Percentiles rank a stretch among this genome's conserved stretches.
phyloP scores from a whole-genome alignment of 176 grass and related monocot species.

The Eremochloa ophiuroides region DNA sequence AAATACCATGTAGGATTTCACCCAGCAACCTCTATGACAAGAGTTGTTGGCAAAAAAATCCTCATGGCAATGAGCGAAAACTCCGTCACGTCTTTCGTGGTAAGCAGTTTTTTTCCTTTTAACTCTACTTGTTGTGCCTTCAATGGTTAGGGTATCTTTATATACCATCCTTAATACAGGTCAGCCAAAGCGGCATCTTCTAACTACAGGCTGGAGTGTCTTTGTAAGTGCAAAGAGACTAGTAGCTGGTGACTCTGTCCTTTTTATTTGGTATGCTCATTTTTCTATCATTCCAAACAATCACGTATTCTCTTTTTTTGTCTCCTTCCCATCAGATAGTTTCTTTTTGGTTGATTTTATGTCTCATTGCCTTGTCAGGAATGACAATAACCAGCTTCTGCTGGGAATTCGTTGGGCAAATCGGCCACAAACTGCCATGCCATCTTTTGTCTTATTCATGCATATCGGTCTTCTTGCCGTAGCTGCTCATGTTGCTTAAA shows the following conservation, averaged over 20 bases:
- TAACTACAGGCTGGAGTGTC: conserved; percentile 97
- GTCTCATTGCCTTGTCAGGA: conserved; percentile 47
- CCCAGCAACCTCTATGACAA: conserved; percentile 86
- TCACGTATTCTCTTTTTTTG: background rate
- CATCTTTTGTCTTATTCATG: conserved; percentile 98
- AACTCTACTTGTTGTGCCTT: too few relatives aligned
- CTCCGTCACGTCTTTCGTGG: too few relatives aligned
- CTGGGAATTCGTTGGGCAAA: conserved; percentile 88
- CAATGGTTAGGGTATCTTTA: too few relatives aligned
- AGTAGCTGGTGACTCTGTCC: conserved; percentile 86
- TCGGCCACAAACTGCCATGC: conserved; percentile 89
- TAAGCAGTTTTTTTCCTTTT: too few relatives aligned
- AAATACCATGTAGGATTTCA: conserved; percentile 69
- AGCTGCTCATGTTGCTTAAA: too few relatives aligned
- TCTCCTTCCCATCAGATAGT: background rate
- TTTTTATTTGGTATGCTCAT: conserved; percentile 84
- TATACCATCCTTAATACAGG: conserved; percentile 50
- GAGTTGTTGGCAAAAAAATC: conserved; percentile 84
- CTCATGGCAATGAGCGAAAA: conserved; percentile 95
- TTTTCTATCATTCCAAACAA: background rate
- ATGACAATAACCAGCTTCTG: conserved; percentile 93
- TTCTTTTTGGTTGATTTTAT: background rate
- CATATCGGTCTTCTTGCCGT: too few relatives aligned
- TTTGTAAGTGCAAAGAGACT: conserved; percentile 99
- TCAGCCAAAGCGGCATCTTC: conserved; percentile 96